Conservation (phyloP, 1,284 basidiomycete species). For the Melampsora americana region DNA sequence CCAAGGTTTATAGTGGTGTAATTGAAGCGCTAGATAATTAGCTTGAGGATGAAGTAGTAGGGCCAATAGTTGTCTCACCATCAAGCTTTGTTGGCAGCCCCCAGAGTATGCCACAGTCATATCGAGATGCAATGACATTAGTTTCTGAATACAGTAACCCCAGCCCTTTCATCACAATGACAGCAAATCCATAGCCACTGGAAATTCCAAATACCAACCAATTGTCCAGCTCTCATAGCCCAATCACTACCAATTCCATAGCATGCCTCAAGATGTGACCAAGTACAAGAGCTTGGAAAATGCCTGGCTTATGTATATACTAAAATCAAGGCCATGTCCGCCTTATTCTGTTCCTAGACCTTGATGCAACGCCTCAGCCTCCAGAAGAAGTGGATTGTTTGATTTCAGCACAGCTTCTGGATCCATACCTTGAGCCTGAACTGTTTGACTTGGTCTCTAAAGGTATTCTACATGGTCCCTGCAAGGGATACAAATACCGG, state of each 20-base stretch:
- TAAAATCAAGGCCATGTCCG: slow-evolving; percentile 10
- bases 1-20: not conserved
- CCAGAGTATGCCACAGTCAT: not conserved
- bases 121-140: not conserved
- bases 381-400: not conserved
- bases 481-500: not conserved
- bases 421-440: not conserved
- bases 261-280: not conserved
- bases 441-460: not conserved
- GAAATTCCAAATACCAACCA: not conserved
- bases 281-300: no score
- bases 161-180: slow-evolving; percentile 23
- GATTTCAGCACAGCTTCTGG: slow-evolving; percentile 1
- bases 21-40: not conserved
- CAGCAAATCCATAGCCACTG: slow-evolving; percentile 50
- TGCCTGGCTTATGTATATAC: not conserved
- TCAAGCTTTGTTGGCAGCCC: slow-evolving; percentile 2
- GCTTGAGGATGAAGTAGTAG: not conserved
- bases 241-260: not conserved
- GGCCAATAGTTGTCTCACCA: not conserved
- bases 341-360: not conserved
- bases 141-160: slow-evolving; percentile 8
- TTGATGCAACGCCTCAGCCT: no score
- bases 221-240: not conserved
- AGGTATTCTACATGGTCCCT: slow-evolving; percentile 12